Conservation (phyloP, 75 land plant genomes). For the Gnetum montanum region DNA sequence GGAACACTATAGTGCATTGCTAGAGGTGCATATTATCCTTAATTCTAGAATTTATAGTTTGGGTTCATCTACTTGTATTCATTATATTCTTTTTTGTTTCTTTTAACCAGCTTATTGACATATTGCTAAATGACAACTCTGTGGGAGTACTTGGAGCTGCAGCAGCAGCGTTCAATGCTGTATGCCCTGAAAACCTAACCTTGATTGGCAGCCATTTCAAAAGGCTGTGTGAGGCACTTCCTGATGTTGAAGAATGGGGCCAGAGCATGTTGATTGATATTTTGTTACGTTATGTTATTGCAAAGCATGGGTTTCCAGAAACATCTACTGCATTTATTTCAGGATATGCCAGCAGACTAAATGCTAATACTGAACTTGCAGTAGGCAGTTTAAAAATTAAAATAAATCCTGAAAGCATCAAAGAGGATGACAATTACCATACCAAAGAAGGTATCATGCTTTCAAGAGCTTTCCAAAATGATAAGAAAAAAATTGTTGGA, state of each 20-base stretch:
- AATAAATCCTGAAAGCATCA: slow-evolving; percentile 1
- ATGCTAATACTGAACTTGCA: slow-evolving; percentile 18
- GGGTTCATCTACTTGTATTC: no score
- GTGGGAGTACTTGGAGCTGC: slow-evolving; percentile 96
- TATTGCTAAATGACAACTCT: slow-evolving; percentile 73
- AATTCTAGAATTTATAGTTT: no score
- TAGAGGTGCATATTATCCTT: slow-evolving; percentile 49
- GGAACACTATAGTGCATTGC: slow-evolving; percentile 38
- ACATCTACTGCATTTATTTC: slow-evolving; percentile 34
- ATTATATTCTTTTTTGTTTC: not conserved
- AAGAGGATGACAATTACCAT: not conserved
- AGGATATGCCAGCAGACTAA: slow-evolving; percentile 2
- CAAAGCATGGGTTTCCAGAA: slow-evolving; percentile 59
- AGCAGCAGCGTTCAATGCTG: slow-evolving; percentile 67
- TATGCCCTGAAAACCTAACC: slow-evolving; percentile 66
- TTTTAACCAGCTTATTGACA: slow-evolving; percentile 60
- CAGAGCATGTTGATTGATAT: slow-evolving; percentile 79
- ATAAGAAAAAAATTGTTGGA: slow-evolving; percentile 31
- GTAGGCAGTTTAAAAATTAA: no score
- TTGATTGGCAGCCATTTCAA: slow-evolving; percentile 54
- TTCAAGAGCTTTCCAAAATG: slow-evolving; percentile 31
- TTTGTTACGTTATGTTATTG: slow-evolving; percentile 75
- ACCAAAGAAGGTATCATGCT: slow-evolving; percentile 11
- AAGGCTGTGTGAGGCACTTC: slow-evolving; percentile 74
- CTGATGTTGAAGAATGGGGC: slow-evolving; percentile 98